phyloP scores from a whole-genome alignment of 129 eudicot species.

The Pulicaria dysenterica region DNA sequence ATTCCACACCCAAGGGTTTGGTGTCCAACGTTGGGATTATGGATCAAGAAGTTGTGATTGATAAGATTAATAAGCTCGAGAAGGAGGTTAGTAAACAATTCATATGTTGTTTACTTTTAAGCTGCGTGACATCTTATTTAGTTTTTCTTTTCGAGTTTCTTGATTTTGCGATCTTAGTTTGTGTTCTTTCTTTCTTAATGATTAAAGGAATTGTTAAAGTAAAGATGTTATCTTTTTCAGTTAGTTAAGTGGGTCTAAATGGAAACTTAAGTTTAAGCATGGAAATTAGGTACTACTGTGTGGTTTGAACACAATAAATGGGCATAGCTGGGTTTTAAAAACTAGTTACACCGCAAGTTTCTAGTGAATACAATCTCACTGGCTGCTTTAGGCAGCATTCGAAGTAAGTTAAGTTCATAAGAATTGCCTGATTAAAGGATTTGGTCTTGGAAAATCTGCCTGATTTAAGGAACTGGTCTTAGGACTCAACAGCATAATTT shows the following conservation, averaged over 20 bases:
- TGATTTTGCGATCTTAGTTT: constrained; percentile 11
- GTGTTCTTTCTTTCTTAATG: constrained; percentile 20
- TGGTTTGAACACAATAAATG: background rate
- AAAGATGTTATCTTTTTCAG: constrained; percentile 1
- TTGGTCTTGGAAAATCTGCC: background rate
- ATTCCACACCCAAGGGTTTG: constrained; percentile 43
- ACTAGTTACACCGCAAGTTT: background rate
- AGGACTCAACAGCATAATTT: no score
- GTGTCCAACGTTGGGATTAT: constrained; percentile 34
- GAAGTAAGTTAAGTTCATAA: background rate
- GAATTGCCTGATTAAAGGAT: background rate
- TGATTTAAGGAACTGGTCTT: no score
- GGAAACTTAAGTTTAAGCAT: background rate
- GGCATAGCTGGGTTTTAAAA: background rate
- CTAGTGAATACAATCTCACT: constrained; percentile 1
- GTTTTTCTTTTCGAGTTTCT: constrained; percentile 18
- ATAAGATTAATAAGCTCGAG: constrained; percentile 57
- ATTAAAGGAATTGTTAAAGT: constrained; percentile 19
- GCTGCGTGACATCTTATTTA: no score
- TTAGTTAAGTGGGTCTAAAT: constrained; percentile 6
- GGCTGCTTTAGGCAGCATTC: background rate
- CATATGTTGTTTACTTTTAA: background rate
- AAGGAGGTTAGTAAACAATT: constrained; percentile 60
- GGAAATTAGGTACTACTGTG: background rate
- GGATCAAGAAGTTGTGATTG: constrained; percentile 41